A percentile compares a stretch with the other conserved stretches of the same genome.
These are phyloP conservation scores for Fomitiporia mediterranea DNA, from an alignment of 1,284 basidiomycete species.

Conservation along the genomic window DNA sequence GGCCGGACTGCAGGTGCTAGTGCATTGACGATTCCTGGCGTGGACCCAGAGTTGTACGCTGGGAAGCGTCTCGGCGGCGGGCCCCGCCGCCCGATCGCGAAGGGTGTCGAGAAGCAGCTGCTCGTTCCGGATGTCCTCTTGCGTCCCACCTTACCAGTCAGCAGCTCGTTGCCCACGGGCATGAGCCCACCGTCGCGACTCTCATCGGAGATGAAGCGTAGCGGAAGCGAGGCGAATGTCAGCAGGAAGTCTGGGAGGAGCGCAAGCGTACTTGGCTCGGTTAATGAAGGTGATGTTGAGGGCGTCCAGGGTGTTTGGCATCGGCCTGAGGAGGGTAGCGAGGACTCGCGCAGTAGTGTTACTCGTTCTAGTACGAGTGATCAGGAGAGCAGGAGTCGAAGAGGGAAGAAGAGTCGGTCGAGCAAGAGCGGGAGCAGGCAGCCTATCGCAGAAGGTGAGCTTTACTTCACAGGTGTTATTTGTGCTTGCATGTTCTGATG, in stretches of 20 bases:
- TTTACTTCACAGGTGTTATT: not conserved
- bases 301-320: constrained; percentile 3
- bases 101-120: constrained; percentile 13
- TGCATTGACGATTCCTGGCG: constrained; percentile 3
- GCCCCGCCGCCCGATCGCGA: constrained; percentile 8
- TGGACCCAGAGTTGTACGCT: constrained; percentile 13
- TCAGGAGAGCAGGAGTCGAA: not conserved
- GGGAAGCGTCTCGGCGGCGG: constrained; percentile 11
- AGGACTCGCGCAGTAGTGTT: constrained; percentile 13
- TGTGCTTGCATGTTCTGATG: not conserved
- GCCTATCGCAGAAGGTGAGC: constrained; percentile 12
- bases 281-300: constrained; percentile 1
- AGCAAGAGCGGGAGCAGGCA: not conserved
- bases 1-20: not conserved
- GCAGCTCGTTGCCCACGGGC: constrained; percentile 2
- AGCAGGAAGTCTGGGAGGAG: constrained; percentile 6
- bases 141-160: not conserved
- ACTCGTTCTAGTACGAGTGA: constrained; percentile 3
- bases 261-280: constrained; percentile 7
- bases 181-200: not conserved
- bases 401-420: constrained; percentile 1
- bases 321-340: not conserved
- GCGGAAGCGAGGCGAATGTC: constrained; percentile 16
- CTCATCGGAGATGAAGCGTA: constrained; percentile 6
- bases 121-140: constrained; percentile 15